phyloP scores from a whole-genome alignment of 257 asterid species.

The Capsicum pubescens region DNA sequence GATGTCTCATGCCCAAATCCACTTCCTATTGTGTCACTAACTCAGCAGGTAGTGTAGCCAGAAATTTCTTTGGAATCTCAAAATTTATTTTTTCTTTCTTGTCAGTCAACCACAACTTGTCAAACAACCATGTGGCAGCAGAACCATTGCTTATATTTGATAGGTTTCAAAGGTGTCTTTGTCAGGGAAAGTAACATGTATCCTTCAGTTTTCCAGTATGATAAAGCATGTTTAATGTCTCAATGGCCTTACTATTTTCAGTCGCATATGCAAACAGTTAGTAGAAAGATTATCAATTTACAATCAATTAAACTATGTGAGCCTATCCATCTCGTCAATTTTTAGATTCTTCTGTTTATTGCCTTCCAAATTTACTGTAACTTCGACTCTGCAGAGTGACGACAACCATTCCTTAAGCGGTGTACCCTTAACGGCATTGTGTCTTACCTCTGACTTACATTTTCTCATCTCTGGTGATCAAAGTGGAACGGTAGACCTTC shows the following conservation, averaged over 20 bases:
- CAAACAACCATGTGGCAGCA: neutral
- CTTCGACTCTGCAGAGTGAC: constrained; percentile 66
- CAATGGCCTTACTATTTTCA: constrained; percentile 2
- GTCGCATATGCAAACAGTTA: neutral
- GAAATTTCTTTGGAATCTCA: constrained; percentile 4
- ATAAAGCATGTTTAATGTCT: neutral
- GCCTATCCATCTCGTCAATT: neutral
- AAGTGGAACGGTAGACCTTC: constrained; percentile 71
- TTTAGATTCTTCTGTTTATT: neutral
- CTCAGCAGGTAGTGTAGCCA: constrained; percentile 68
- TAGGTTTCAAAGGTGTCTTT: neutral
- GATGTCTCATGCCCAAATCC: constrained; percentile 84
- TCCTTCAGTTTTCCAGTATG: neutral
- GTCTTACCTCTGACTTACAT: constrained; percentile 55
- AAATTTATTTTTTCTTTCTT: neutral
- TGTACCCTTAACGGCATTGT: constrained; percentile 72
- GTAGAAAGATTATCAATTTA: constrained; percentile 4
- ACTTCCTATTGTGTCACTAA: constrained; percentile 64
- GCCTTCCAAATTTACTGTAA: constrained; percentile 26
- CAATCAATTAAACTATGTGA: neutral
- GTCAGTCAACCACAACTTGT: neutral
- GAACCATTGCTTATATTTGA: constrained; percentile 12
- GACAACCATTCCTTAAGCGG: constrained; percentile 73
- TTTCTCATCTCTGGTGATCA: constrained; percentile 84
- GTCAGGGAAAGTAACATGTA: neutral